Base-by-base conservation (phyloP, 106 monocot genomes). In the Apostasia shenzhenica region DNA sequence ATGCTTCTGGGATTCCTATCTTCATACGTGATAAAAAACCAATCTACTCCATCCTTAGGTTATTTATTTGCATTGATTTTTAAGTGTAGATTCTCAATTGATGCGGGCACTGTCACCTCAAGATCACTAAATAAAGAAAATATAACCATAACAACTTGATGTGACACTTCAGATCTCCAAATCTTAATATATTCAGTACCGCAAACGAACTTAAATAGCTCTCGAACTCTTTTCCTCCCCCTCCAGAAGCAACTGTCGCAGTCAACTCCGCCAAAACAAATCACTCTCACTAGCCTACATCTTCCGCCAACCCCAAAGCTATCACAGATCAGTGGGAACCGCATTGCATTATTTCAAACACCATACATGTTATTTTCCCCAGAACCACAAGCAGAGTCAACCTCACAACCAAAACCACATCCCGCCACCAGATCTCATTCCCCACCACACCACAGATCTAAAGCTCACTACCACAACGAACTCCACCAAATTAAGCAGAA, bases 381-480 rank as follows among this genome's bases (percentile, higher is more conserved):
- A 13, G 46, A 45, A n/a, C n/a, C 63, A 45, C 63, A 11, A 11
- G n/a, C 0, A n/a, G 50, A 2, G 2, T 44, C 45, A 12, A 62
- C 45, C 48, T 49, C 48, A 4, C 65, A 26, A 65, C 6, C 65
- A 46, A 65, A 65, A 38, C 37, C 65, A 47, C 14, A 9, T 3
- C 14, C 2, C 8, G 14, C 0, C 8, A 9, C 48, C 65, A 48
- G 65, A 65, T 65, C 65, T 65, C 65, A 48, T 43, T 26, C 65
- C 9, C 46, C 65, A 65, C n/a, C 4, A 48, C 13, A 41, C 37
- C 14, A 65, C 65, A 65, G 65, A 65, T 65, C 65, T 65, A 14
- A 37, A 65, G 26, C 65, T 48, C 65, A 65, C 8, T 26, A 6
- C 48, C 48, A 12, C 6, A 48, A 48, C 11, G 48, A 65, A 65